A percentile compares a stretch with the other conserved stretches of the same genome.
phyloP scores from a whole-genome alignment of 192 early-diverging fungal species.

The Backusella macrospora region DNA sequence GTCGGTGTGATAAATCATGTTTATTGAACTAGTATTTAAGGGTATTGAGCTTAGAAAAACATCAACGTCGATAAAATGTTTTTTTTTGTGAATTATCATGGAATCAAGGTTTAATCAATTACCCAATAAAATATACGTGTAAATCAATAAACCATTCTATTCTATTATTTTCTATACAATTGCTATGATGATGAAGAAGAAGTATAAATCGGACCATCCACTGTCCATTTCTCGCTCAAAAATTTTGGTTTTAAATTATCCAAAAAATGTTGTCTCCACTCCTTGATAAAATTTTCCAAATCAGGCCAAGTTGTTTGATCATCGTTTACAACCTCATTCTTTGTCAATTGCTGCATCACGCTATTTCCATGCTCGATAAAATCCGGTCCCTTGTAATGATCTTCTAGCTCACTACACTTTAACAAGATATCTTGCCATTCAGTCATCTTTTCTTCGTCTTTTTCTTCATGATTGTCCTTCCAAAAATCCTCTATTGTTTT shows the following conservation, averaged over 20 bases:
- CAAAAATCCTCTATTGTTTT: neutral
- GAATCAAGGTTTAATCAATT: too few relatives aligned
- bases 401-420: slow-evolving; percentile 21
- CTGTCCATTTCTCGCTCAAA: slow-evolving; percentile 33
- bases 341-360: slow-evolving; percentile 26
- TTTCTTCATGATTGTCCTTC: neutral
- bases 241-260: slow-evolving; percentile 29
- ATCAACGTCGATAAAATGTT: too few relatives aligned
- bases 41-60: too few relatives aligned
- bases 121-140: too few relatives aligned
- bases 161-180: neutral
- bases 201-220: slow-evolving; percentile 36
- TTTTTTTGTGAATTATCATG: too few relatives aligned
- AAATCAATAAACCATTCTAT: neutral
- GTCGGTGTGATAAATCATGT: too few relatives aligned
- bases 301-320: slow-evolving; percentile 28
- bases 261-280: slow-evolving; percentile 40
- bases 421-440: slow-evolving; percentile 4
- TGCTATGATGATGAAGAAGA: neutral
- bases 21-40: too few relatives aligned
- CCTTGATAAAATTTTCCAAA: slow-evolving; percentile 33
- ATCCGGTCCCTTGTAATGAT: slow-evolving; percentile 24
- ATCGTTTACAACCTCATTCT: neutral
- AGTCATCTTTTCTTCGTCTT: neutral
- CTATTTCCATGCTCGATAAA: slow-evolving; percentile 36